Evolutionary conservation across 2,329 filamentous ascomycete species (phyloP).

Genomic region (Chrysosporium keratinophilum): DNA sequence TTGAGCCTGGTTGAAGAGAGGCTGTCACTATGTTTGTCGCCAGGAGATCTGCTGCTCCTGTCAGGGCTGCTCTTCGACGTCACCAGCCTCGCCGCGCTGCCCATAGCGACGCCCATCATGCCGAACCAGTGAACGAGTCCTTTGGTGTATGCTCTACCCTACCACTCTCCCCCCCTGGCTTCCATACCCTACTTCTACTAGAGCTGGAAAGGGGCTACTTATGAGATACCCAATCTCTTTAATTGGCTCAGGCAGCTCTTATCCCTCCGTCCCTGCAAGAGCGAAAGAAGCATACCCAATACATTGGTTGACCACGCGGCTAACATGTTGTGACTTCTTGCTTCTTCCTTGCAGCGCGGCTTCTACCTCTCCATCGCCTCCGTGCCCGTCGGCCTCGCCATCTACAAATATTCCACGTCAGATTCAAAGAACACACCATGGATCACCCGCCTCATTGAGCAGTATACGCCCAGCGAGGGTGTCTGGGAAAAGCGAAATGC

Average conservation of each 20-base stretch:
- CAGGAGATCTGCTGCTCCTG: slow-evolving; percentile 31
- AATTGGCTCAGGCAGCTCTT: background rate
- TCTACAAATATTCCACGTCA: slow-evolving; percentile 35
- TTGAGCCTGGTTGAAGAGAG: slow-evolving; percentile 10
- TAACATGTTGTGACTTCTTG: slow-evolving; percentile 8
- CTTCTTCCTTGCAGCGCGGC: slow-evolving; percentile 30
- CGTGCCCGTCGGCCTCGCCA: slow-evolving; percentile 33
- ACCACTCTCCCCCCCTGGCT: slow-evolving; percentile 15
- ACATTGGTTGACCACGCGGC: slow-evolving; percentile 8
- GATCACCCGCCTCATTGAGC: slow-evolving; percentile 42
- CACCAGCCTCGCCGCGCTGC: slow-evolving; percentile 37
- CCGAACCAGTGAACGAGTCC: slow-evolving; percentile 37
- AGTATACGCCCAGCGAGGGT: slow-evolving; percentile 46
- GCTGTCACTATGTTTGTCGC: slow-evolving; percentile 32
- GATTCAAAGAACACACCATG: slow-evolving; percentile 32
- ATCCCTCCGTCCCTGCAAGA: background rate
- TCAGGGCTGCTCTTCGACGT: slow-evolving; percentile 31
- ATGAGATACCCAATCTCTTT: background rate
- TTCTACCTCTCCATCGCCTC: slow-evolving; percentile 39
- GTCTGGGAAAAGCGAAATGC: slow-evolving; percentile 48
- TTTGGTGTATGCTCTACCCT: slow-evolving; percentile 33
- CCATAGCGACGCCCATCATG: slow-evolving; percentile 27
- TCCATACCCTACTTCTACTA: background rate
- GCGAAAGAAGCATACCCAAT: background rate
- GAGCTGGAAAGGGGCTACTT: too few relatives aligned